phyloP scores from a whole-genome alignment of 2,329 filamentous ascomycete species.

The Basipetospora chlamydospora region DNA sequence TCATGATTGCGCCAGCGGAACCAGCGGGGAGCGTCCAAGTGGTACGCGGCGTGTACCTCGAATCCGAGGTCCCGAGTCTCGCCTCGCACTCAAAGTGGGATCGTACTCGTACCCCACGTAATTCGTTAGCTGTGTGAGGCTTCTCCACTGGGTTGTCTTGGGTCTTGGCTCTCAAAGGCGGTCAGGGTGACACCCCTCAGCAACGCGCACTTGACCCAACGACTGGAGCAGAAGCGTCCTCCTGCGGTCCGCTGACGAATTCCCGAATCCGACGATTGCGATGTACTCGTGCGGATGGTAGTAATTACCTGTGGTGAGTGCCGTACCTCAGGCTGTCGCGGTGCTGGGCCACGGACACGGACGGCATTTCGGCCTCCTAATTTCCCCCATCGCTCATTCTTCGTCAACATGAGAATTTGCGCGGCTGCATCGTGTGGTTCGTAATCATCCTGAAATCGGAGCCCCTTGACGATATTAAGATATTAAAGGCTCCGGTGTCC shows the following conservation, averaged over 20 bases:
- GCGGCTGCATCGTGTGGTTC: too few species aligned
- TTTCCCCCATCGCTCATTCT: too few species aligned
- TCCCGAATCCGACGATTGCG: conserved; percentile 1
- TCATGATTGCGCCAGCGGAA: background rate
- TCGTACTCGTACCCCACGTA: conserved; percentile 1
- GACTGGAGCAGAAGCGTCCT: background rate
- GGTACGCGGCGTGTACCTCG: conserved; percentile 3
- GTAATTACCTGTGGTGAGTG: background rate
- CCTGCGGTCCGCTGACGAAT: background rate
- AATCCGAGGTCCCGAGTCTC: too few species aligned
- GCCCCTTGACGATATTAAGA: too few species aligned
- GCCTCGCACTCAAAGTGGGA: background rate
- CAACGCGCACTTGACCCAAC: too few species aligned
- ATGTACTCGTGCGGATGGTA: background rate
- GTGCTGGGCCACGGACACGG: too few species aligned
- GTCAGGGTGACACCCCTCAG: background rate
- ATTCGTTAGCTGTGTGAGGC: background rate
- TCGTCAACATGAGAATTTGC: too few species aligned
- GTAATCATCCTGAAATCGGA: too few species aligned
- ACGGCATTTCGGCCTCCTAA: too few species aligned
- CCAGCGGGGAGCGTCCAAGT: background rate
- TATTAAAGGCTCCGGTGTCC: too few species aligned
- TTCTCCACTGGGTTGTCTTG: too few species aligned
- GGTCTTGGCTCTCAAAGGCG: background rate
- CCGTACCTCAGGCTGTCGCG: too few species aligned